Evolutionary conservation across 768 basidiomycete genomes (phyloP).

Genomic region (Mycena olivaceomarginata): DNA sequence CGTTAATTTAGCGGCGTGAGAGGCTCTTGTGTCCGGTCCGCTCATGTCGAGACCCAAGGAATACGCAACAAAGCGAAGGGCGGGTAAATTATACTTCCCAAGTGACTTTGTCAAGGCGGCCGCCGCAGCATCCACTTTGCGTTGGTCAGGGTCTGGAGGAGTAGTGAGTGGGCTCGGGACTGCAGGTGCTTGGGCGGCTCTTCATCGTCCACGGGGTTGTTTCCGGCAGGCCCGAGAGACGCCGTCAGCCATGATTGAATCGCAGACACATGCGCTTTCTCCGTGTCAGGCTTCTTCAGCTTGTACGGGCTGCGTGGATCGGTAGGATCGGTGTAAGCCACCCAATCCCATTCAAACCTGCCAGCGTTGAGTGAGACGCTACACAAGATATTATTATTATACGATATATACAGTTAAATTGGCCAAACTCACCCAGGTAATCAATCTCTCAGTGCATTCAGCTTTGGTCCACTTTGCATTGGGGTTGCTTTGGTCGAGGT

Average conservation of each 20-base stretch:
- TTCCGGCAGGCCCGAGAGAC: neutral
- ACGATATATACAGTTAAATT: neutral
- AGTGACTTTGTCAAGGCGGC: too few species aligned
- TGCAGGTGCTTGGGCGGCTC: neutral
- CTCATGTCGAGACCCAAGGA: constrained; percentile 27
- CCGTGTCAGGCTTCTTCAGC: neutral
- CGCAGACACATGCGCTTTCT: neutral
- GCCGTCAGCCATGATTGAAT: constrained; percentile 4
- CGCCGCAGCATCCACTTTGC: neutral
- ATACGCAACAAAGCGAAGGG: constrained; percentile 21
- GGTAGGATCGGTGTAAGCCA: constrained; percentile 6
- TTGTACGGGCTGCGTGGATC: neutral
- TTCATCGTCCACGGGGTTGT: neutral
- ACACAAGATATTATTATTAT: neutral
- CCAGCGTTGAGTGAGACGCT: constrained; percentile 12
- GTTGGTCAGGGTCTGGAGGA: neutral
- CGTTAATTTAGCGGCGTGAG: neutral
- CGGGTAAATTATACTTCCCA: neutral
- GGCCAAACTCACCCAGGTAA: constrained; percentile 18
- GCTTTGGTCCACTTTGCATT: constrained; percentile 4
- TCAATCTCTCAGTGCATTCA: constrained; percentile 3
- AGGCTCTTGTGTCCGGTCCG: neutral
- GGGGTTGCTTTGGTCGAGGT: neutral
- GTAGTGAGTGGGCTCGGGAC: neutral
- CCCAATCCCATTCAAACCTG: constrained; percentile 9